Percentiles rank a stretch among this genome's conserved stretches.
Conservation (phyloP, 768 basidiomycete genomes). For the Pisolithus orientalis region DNA sequence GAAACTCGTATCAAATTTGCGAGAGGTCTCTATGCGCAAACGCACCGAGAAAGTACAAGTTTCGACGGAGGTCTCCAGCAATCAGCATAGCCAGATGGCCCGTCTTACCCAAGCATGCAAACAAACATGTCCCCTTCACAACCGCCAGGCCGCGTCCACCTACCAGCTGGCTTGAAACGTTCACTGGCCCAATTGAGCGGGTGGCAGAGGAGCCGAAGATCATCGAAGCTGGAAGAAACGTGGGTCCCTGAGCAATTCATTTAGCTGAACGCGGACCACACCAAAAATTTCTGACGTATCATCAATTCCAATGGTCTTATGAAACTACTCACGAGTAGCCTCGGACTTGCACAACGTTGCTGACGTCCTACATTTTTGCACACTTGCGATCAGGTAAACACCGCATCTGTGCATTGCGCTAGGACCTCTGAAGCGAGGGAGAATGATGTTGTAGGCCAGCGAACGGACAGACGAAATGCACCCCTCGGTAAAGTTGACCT, state of each 20-base stretch:
- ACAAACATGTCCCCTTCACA: slow-evolving; percentile 56
- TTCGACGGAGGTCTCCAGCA: slow-evolving; percentile 44
- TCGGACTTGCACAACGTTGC: slow-evolving; percentile 29
- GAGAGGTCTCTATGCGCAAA: slow-evolving; percentile 25
- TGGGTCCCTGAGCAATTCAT: slow-evolving; percentile 35
- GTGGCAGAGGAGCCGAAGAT: slow-evolving; percentile 71
- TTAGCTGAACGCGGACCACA: slow-evolving; percentile 35
- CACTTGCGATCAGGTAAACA: slow-evolving; percentile 18
- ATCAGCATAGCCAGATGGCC: slow-evolving; percentile 88
- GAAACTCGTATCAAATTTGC: slow-evolving; percentile 44
- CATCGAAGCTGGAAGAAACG: slow-evolving; percentile 50
- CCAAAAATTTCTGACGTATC: slow-evolving; percentile 3
- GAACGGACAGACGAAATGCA: slow-evolving; percentile 78
- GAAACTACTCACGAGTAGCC: slow-evolving; percentile 15
- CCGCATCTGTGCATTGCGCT: slow-evolving; percentile 52
- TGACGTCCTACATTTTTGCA: slow-evolving; percentile 20
- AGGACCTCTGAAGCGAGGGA: slow-evolving; percentile 46
- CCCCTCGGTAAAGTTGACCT: slow-evolving; percentile 71
- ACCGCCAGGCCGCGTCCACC: slow-evolving; percentile 8
- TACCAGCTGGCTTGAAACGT: slow-evolving; percentile 46
- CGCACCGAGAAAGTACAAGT: slow-evolving; percentile 35
- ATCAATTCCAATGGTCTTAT: slow-evolving; percentile 1
- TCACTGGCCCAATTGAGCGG: slow-evolving; percentile 66
- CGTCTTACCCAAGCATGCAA: slow-evolving; percentile 69
- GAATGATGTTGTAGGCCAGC: slow-evolving; percentile 30